Evolutionary conservation across 192 early-diverging fungal genomes (phyloP), one percentile per base, ranked within the genome.

Genomic region (Coemansia sp.): DNA sequence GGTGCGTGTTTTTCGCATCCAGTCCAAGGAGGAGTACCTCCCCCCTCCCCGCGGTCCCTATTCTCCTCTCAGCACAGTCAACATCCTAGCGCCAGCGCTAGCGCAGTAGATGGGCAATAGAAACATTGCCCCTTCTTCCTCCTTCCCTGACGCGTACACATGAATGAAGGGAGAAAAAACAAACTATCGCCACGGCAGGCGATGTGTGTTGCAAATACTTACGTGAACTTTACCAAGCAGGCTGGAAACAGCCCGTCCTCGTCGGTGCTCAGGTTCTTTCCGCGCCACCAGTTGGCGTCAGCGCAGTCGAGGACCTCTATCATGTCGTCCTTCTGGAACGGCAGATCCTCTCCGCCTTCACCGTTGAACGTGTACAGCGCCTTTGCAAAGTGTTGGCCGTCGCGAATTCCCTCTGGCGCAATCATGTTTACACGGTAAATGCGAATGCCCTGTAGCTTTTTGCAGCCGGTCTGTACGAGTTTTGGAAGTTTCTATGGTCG

Each of bases 271-370:
- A 67, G 48, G 34, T 75, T 79, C 52, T 65, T 70, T 45, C 82
- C 82, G 27, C 72, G 66, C 82, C 82, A 83, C 82, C 82, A 83
- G 65, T 83, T 83, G 27, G 82, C 73, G 57, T 83, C 82, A 15
- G 79, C 77, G 52, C 52, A 54, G n/a, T 54, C 52, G 30, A 54
- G 52, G 30, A 54, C 52, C 14, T 54, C 52, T n/a, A 54, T 54
- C 27, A 33, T 29, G 6, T 54, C 52, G 30, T 71, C 76, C 55
- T 79, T 79, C 50, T 74, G 73, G 59, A 81, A 81, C 53, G 79
- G 79, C 58, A 81, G 56, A 63, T 83, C 81, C 42, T 83, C 75
- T 5, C 62, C 73, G 34, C 76, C 68, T 38, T 79, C 81, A 64
- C 81, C 81, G 17, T 72, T 70, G 70, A 83, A 83, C 30, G 76